Conservation (phyloP, 768 basidiomycete genomes). For the Pulveroboletus frians region DNA sequence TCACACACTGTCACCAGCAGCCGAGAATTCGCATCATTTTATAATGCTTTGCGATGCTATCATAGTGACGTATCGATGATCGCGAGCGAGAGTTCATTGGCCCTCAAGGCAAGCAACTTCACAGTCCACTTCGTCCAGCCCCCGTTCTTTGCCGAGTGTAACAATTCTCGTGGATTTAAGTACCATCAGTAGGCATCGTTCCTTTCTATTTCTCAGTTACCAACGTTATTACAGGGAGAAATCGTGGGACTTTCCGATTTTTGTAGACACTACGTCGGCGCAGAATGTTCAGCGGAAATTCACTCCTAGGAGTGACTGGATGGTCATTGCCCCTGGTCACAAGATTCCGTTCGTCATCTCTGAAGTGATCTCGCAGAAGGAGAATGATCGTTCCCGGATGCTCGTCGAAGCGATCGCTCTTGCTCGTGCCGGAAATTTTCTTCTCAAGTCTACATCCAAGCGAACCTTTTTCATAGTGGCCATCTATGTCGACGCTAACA, state of each 20-base stretch:
- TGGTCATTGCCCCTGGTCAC: neutral
- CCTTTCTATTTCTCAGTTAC: neutral
- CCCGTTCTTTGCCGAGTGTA: slow-evolving; percentile 2
- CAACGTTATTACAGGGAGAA: neutral
- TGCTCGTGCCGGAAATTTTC: neutral
- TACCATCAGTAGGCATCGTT: neutral
- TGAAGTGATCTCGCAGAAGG: slow-evolving; percentile 1
- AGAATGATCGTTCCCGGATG: slow-evolving; percentile 3
- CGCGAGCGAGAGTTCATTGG: neutral
- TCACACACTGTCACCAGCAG: neutral
- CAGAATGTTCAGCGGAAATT: neutral
- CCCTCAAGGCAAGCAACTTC: slow-evolving; percentile 6
- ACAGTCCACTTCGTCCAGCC: slow-evolving; percentile 8
- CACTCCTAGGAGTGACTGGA: slow-evolving; percentile 5
- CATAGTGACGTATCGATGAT: neutral
- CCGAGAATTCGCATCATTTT: neutral
- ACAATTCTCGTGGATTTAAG: neutral
- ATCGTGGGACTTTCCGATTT: slow-evolving; percentile 9
- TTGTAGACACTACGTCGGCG: neutral
- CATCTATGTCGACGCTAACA: slow-evolving; percentile 1
- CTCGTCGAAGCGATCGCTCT: slow-evolving; percentile 10
- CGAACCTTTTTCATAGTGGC: slow-evolving; percentile 11
- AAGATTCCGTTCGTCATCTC: slow-evolving; percentile 10
- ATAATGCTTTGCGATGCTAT: neutral
- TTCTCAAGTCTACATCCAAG: neutral